phyloP scores from a whole-genome alignment of 2,329 filamentous ascomycete genomes.

The Tolypocladium pustulatum region DNA sequence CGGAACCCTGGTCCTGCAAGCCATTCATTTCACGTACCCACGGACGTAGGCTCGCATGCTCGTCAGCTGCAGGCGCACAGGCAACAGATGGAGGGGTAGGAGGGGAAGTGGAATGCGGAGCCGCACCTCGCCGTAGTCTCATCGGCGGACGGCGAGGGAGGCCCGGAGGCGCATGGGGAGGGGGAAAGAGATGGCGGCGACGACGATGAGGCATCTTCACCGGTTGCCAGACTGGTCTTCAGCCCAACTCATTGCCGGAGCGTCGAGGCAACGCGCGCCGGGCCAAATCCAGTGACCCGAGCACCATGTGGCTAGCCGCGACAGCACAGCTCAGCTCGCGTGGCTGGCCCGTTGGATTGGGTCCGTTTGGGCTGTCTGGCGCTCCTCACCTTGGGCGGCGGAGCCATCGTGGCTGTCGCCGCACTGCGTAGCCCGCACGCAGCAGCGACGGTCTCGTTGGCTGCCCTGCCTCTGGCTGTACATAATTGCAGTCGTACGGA shows the following conservation, averaged over 20 bases:
- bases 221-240: not conserved
- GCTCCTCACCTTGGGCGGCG: not conserved
- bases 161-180: not conserved
- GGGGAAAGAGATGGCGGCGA: not conserved
- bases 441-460: not conserved
- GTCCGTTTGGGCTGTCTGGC: not conserved
- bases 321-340: not conserved
- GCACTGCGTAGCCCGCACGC: not conserved
- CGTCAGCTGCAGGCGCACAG: not conserved
- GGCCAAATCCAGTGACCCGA: slow-evolving; percentile 13
- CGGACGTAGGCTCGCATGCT: not conserved
- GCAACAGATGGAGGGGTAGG: not conserved
- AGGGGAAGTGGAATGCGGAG: not conserved
- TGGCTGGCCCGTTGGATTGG: not conserved
- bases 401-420: not conserved
- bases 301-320: slow-evolving; percentile 13
- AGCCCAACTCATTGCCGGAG: not conserved
- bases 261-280: not conserved
- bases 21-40: not conserved
- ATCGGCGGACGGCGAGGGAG: not conserved
- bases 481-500: no score
- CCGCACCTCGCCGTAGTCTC: not conserved
- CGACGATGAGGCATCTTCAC: not conserved
- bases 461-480: not conserved
- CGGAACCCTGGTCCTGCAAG: not conserved